A percentile compares a stretch with the other conserved stretches of the same genome.
Conservation (phyloP, 2,329 filamentous ascomycete species). For the Aureobasidium subglaciale region DNA sequence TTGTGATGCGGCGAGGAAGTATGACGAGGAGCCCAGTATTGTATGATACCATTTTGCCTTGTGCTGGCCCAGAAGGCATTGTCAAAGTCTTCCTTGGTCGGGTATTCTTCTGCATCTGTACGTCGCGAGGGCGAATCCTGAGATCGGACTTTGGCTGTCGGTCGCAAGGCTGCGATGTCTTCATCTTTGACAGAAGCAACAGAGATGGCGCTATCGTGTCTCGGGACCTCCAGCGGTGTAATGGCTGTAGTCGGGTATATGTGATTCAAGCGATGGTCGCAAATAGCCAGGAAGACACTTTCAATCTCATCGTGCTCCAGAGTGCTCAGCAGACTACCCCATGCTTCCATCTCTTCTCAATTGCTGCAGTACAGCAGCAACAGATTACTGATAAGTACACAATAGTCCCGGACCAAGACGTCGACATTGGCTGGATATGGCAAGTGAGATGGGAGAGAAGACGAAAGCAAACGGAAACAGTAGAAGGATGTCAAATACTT, state of each 20-base stretch:
- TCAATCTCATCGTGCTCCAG: conserved; percentile 27
- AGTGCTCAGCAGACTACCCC: conserved; percentile 27
- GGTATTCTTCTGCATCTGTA: conserved; percentile 19
- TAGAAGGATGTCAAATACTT: not conserved
- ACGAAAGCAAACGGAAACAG: not conserved
- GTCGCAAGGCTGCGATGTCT: not conserved
- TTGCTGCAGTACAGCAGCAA: conserved; percentile 40
- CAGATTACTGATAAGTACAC: conserved; percentile 48
- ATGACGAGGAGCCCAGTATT: conserved; percentile 81
- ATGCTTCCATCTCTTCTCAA: conserved; percentile 33
- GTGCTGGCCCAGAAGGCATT: conserved; percentile 71
- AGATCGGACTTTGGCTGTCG: not conserved
- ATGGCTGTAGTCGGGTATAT: conserved; percentile 44
- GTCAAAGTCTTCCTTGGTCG: conserved; percentile 48
- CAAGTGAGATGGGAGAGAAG: too few relatives aligned
- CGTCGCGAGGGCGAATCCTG: not conserved
- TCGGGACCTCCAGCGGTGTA: conserved; percentile 13
- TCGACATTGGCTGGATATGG: not conserved
- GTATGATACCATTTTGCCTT: conserved; percentile 66
- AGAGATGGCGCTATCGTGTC: not conserved
- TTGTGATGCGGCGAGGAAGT: conserved; percentile 96
- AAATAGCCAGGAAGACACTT: conserved; percentile 37
- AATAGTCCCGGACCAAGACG: not conserved
- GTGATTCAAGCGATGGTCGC: conserved; percentile 45
- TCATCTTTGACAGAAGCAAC: not conserved